Percentiles rank a stretch among this genome's conserved stretches.
Conservation (phyloP, 2,329 filamentous ascomycete genomes). For the Cadophora sp. region DNA sequence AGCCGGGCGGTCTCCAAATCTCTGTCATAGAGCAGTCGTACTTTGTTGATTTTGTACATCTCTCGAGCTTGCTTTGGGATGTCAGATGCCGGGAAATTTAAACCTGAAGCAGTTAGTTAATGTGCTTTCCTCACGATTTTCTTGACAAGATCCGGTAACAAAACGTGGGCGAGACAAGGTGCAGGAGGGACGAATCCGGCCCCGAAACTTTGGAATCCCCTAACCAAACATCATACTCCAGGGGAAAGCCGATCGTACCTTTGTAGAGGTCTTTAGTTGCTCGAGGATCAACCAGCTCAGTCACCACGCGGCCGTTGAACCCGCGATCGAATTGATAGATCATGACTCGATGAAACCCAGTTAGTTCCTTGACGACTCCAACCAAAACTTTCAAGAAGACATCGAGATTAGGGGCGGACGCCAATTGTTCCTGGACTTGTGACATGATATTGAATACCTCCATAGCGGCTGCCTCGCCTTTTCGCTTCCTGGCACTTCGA, state of each 20-base stretch:
- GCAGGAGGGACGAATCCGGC: no score
- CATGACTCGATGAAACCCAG: constrained; percentile 92
- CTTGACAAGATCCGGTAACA: background rate
- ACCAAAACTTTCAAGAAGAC: constrained; percentile 81
- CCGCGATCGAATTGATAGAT: constrained; percentile 86
- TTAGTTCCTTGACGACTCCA: constrained; percentile 87
- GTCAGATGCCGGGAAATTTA: constrained; percentile 88
- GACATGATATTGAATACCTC: constrained; percentile 92
- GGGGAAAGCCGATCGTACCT: constrained; percentile 50
- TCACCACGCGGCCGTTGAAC: constrained; percentile 87
- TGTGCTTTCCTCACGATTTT: background rate
- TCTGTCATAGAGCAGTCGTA: constrained; percentile 85
- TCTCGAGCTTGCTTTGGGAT: constrained; percentile 86
- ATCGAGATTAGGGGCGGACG: constrained; percentile 73
- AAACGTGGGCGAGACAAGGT: no score
- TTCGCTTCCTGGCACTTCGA: constrained; percentile 75
- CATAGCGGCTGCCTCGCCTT: constrained; percentile 83
- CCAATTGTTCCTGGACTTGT: constrained; percentile 87
- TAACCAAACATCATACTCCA: background rate
- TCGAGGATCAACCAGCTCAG: constrained; percentile 82
- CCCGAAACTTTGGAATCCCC: background rate
- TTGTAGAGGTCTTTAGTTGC: constrained; percentile 86
- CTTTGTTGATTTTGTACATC: constrained; percentile 90
- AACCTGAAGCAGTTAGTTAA: constrained; percentile 30
- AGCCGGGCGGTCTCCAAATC: constrained; percentile 81